A percentile compares a stretch with the other conserved stretches of the same genome.
These are phyloP conservation scores for Lycium ferocissimum DNA, from an alignment of 257 asterid species.

Conservation along the genomic window DNA sequence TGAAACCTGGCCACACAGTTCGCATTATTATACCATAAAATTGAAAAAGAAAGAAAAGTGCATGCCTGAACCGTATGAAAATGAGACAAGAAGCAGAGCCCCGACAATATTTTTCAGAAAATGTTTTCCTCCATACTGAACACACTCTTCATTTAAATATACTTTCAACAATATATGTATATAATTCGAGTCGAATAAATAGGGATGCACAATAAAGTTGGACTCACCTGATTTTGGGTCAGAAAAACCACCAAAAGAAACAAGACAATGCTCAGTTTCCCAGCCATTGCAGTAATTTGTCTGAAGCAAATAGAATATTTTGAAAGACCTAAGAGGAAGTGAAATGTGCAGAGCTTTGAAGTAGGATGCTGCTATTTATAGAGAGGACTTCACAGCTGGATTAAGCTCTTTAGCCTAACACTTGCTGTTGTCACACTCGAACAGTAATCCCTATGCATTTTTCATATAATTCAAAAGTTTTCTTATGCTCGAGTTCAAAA, in stretches of 20 bases:
- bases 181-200: not conserved
- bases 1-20: slow-evolving; percentile 6
- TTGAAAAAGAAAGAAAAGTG: not conserved
- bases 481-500: not conserved
- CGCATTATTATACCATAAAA: no score
- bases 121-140: no score
- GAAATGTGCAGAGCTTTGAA: slow-evolving; percentile 4
- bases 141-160: not conserved
- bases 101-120: no score
- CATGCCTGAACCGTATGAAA: not conserved
- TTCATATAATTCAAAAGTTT: not conserved
- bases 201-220: not conserved
- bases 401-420: slow-evolving; percentile 3
- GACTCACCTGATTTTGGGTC: slow-evolving; percentile 19
- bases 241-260: slow-evolving; percentile 21
- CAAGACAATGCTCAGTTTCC: slow-evolving; percentile 25
- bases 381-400: not conserved
- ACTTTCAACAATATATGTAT: not conserved
- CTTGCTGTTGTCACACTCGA: slow-evolving; percentile 25
- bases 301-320: not conserved
- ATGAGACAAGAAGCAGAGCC: no score
- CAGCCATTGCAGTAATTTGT: slow-evolving; percentile 8
- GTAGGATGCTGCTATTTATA: not conserved
- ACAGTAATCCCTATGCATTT: not conserved
- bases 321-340: slow-evolving; percentile 5